phyloP scores from a whole-genome alignment of 352 stramenopile genomes.

The Thalassiosira oceanica region DNA sequence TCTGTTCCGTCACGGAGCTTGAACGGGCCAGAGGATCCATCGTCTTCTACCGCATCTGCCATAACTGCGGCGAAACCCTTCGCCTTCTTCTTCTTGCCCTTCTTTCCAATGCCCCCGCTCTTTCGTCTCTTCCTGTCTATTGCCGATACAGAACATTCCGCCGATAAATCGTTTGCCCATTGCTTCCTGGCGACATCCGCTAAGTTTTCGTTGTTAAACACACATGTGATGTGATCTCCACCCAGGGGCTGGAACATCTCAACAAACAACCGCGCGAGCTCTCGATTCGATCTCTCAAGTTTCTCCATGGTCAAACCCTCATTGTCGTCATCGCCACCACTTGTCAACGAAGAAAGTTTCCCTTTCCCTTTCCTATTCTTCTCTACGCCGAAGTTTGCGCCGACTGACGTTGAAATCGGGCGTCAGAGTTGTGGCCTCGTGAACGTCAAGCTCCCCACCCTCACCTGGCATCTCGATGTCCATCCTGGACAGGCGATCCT shows the following conservation, averaged over 20 bases:
- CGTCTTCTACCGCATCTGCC: constrained; percentile 56
- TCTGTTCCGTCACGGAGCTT: constrained; percentile 57
- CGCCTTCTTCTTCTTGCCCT: constrained; percentile 48
- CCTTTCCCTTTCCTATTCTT: constrained; percentile 48
- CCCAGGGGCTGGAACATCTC: constrained; percentile 81
- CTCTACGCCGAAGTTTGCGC: constrained; percentile 76
- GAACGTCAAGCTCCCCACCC: too few relatives aligned
- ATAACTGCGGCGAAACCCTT: constrained; percentile 74
- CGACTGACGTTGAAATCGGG: too few relatives aligned
- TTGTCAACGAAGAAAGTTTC: constrained; percentile 23
- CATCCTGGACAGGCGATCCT: constrained; percentile 57
- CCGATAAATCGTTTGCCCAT: constrained; percentile 61
- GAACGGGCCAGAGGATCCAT: constrained; percentile 49
- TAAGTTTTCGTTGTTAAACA: constrained; percentile 63
- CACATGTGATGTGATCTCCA: constrained; percentile 61
- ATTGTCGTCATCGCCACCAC: constrained; percentile 2
- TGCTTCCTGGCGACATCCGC: constrained; percentile 54
- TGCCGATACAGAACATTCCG: constrained; percentile 56
- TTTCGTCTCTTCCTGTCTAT: constrained; percentile 59
- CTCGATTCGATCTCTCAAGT: constrained; percentile 72
- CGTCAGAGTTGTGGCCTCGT: too few relatives aligned
- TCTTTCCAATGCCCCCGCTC: constrained; percentile 19
- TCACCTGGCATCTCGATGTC: constrained; percentile 76
- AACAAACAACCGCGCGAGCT: constrained; percentile 75
- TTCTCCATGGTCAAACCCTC: constrained; percentile 39